Percentiles rank a stretch among this genome's conserved stretches.
These are phyloP conservation scores for Syzygium oleosum DNA, from an alignment of 345 rosid genomes.

Conservation along the genomic window DNA sequence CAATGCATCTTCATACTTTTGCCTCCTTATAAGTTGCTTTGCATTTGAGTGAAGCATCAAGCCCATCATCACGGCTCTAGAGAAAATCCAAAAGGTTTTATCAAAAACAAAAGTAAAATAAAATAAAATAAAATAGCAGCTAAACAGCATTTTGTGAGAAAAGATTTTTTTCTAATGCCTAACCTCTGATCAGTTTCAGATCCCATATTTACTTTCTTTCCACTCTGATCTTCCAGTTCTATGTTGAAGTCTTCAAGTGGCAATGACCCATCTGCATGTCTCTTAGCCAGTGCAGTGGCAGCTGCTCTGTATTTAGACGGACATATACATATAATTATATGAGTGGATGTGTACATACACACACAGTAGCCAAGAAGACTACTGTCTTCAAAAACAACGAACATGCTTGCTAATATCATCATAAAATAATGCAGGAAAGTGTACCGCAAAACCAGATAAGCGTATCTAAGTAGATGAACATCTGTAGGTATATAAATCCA, in stretches of 20 bases:
- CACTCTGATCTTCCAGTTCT: conserved; percentile 86
- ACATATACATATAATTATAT: background rate
- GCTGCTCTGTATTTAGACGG: conserved; percentile 49
- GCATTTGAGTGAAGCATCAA: conserved; percentile 84
- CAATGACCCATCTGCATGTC: conserved; percentile 71
- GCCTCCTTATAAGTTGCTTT: conserved; percentile 48
- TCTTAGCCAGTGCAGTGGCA: conserved; percentile 62
- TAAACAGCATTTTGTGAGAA: background rate
- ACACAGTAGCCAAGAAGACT: background rate
- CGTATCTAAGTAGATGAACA: background rate
- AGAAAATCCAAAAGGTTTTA: background rate
- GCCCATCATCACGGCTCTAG: conserved; percentile 90
- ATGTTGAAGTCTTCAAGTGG: conserved; percentile 66
- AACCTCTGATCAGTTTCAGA: conserved; percentile 83
- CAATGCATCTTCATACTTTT: conserved; percentile 64
- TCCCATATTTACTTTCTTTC: conserved; percentile 55
- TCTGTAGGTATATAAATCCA: background rate
- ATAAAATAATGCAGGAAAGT: background rate
- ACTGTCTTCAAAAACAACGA: background rate
- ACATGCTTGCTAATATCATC: background rate
- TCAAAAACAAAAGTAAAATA: background rate
- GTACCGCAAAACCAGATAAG: background rate
- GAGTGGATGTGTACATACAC: background rate
- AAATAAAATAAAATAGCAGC: background rate
- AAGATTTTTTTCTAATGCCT: background rate